Conservation (phyloP, 257 asterid genomes). For the Solanum habrochaites region DNA sequence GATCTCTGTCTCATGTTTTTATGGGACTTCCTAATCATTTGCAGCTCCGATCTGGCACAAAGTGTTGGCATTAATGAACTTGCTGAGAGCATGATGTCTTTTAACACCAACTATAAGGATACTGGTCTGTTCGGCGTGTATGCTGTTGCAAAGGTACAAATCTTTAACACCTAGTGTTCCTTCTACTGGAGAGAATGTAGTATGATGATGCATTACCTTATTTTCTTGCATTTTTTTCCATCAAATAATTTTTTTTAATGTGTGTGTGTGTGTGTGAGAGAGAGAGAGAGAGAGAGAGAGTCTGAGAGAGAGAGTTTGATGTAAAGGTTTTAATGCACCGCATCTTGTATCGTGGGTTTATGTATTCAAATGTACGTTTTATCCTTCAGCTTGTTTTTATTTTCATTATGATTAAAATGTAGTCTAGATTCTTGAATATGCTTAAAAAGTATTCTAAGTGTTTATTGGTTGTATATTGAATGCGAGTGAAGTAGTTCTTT, state of each 20-base stretch:
- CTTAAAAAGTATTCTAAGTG: background rate
- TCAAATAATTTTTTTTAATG: background rate
- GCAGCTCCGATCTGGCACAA: conserved; percentile 71
- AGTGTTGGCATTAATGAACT: conserved; percentile 59
- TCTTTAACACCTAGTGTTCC: background rate
- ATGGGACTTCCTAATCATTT: conserved; percentile 9
- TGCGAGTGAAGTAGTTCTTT: background rate
- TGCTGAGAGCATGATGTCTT: conserved; percentile 90
- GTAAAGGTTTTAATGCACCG: background rate
- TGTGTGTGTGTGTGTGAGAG: background rate
- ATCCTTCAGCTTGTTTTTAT: background rate
- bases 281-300: background rate
- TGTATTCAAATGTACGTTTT: background rate
- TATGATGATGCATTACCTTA: background rate
- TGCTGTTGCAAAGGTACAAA: conserved; percentile 73
- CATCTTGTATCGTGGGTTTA: background rate
- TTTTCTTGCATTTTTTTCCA: background rate
- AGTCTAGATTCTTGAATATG: background rate
- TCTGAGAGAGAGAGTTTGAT: background rate
- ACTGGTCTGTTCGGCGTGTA: conserved; percentile 86
- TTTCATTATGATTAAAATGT: background rate
- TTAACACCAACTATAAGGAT: conserved; percentile 80
- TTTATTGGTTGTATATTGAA: background rate
- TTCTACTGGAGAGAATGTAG: background rate
- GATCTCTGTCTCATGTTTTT: background rate